Percentiles rank a stretch among this genome's conserved stretches.
Evolutionary conservation across 805 yeast species (phyloP).

Genomic region (Kodamaea kakaduensis): DNA sequence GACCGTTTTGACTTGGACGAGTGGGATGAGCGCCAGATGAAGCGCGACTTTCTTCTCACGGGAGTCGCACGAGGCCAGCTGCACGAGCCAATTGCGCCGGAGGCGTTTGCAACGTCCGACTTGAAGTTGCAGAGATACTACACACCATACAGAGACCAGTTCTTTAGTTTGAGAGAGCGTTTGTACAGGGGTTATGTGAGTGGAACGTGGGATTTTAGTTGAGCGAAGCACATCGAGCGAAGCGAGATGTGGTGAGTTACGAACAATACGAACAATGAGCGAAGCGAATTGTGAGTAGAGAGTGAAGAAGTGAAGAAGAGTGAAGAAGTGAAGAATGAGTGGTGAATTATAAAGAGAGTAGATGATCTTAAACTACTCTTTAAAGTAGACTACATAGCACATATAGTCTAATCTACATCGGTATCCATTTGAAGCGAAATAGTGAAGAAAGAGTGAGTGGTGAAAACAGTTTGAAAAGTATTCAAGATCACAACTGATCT

Average conservation of each 20-base stretch:
- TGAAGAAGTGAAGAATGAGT: too few relatives aligned
- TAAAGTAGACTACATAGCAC: too few relatives aligned
- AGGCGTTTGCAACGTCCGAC: conserved; percentile 66
- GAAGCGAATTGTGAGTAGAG: background rate
- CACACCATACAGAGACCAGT: conserved; percentile 46
- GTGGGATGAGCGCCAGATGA: conserved; percentile 49
- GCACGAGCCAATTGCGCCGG: conserved; percentile 67
- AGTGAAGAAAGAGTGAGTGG: too few relatives aligned
- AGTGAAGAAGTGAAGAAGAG: background rate
- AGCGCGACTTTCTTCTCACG: conserved; percentile 73
- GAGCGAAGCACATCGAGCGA: background rate
- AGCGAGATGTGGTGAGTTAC: too few relatives aligned
- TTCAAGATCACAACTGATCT: too few relatives aligned
- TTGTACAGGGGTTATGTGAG: conserved; percentile 44
- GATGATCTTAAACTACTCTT: too few relatives aligned
- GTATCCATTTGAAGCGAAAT: too few relatives aligned
- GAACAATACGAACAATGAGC: background rate
- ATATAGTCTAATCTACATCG: too few relatives aligned
- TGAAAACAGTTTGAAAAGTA: too few relatives aligned
- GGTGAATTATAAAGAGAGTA: too few relatives aligned
- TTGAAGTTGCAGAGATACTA: conserved; percentile 35
- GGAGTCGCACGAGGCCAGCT: conserved; percentile 69
- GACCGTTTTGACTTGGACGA: conserved; percentile 42
- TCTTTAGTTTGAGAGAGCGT: conserved; percentile 44
- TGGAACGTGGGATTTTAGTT: conserved; percentile 40